Evolutionary conservation across 768 basidiomycete species (phyloP).

Genomic region (Naganishia kalamii): DNA sequence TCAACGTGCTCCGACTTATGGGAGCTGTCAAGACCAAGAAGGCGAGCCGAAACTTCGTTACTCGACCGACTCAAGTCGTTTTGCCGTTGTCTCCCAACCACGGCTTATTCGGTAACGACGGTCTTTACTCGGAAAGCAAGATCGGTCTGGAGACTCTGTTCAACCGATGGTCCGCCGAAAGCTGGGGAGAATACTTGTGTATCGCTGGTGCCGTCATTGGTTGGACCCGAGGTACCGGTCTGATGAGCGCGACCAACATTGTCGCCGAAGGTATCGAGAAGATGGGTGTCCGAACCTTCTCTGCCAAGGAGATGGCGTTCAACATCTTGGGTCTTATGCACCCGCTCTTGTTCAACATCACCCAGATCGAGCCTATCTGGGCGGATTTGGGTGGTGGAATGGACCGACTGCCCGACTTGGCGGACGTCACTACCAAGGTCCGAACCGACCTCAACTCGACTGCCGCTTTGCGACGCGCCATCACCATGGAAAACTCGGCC

Average conservation of each 20-base stretch:
- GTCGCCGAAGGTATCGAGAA: conserved; percentile 90
- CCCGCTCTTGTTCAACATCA: conserved; percentile 96
- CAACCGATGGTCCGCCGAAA: conserved; percentile 95
- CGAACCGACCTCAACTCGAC: conserved; percentile 73
- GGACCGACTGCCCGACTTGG: conserved; percentile 92
- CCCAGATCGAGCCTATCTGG: conserved; percentile 99
- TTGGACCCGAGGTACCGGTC: conserved; percentile 95
- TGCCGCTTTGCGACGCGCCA: conserved; percentile 85
- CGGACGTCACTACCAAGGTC: conserved; percentile 82
- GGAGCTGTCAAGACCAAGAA: conserved; percentile 98
- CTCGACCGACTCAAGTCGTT: conserved; percentile 96
- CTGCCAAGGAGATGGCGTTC: conserved; percentile 99
- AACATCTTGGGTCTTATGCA: conserved; percentile 99
- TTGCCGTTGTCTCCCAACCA: conserved; percentile 97
- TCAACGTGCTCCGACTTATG: conserved; percentile 88
- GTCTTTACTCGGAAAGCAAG: conserved; percentile 96
- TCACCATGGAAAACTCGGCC: conserved; percentile 87
- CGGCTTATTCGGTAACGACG: conserved; percentile 94
- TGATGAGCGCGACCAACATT: conserved; percentile 92
- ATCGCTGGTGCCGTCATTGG: conserved; percentile 97
- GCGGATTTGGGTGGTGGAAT: conserved; percentile 97
- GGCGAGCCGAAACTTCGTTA: conserved; percentile 90
- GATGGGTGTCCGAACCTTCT: conserved; percentile 93
- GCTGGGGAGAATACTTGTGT: conserved; percentile 98
- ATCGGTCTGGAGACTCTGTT: conserved; percentile 96